Evolutionary conservation across 2,329 filamentous ascomycete species (phyloP), one percentile per base, ranked within the genome.

Genomic region (Fusarium chuoi): DNA sequence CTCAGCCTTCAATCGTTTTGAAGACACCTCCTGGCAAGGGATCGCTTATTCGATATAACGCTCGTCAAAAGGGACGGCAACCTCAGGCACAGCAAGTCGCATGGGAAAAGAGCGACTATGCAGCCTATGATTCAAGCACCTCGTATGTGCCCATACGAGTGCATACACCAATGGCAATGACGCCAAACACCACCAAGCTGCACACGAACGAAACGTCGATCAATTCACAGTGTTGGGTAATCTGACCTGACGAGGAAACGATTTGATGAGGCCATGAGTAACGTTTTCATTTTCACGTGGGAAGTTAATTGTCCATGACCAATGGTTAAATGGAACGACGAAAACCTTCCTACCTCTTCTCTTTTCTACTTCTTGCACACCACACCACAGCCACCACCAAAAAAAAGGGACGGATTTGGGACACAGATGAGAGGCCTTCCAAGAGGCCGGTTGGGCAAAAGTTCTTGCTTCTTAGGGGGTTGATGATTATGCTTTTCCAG

Each of bases 31-130:
- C 82, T 10, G 84, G 83, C 52, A 82, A 82, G 59, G 81, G 79
- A 39, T 84, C 83, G 58, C 83, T 88, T 38, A 81, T 87, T 65
- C 84, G 84, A 62, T 87, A 85, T 78, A 84, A 85, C 73, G 82
- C 84, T 72, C 83, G 83, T 72, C 83, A 82, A 73, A 83, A 84
- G 78, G 81, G 76, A 79, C 80, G 81, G 71, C 79, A 75, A 74
- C 70, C 77, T 65, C 76, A 75, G 64, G 66, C 62, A 65, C 73
- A 76, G 56, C 62, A 75, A 20, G 74, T 65, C 49, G 70, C 75
- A 28, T 79, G 79, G 78, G 80, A 81, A 71, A 82, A 83, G 72
- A 72, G 70, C 58, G 80, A 72, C 41, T 79, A 78, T 61, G 81
- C 78, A 56, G 74, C 79, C 9, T 83, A 82, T 73, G 81, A 83